Conservation (phyloP, 148 eudicot genomes). For the Persicaria maculosa region DNA sequence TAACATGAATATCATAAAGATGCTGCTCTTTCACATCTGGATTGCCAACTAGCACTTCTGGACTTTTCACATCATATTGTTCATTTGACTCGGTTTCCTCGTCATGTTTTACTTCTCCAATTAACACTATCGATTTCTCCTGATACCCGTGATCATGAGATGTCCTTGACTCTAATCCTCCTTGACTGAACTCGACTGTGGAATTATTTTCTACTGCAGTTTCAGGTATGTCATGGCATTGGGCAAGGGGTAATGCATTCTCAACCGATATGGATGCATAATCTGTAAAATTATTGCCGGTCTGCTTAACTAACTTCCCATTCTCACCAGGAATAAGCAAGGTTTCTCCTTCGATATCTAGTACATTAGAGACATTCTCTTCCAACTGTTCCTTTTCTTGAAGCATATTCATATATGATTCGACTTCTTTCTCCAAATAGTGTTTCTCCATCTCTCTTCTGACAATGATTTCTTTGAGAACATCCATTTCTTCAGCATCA, state of each 20-base stretch:
- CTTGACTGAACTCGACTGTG: constrained; percentile 2
- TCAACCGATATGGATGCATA: constrained; percentile 21
- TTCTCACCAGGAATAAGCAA: constrained; percentile 35
- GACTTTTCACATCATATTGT: constrained; percentile 15
- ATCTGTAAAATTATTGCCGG: constrained; percentile 14
- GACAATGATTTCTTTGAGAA: constrained; percentile 76
- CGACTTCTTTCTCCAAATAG: constrained; percentile 79
- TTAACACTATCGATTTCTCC: constrained; percentile 19
- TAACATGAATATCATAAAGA: constrained; percentile 69
- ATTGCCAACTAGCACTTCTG: constrained; percentile 14
- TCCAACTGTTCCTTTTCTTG: constrained; percentile 33
- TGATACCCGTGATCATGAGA: constrained; percentile 14
- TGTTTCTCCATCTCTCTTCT: constrained; percentile 75
- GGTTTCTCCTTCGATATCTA: constrained; percentile 22
- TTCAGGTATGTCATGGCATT: background rate
- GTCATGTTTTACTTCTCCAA: constrained; percentile 20
- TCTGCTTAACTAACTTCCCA: constrained; percentile 17
- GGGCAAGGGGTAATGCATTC: constrained; percentile 3
- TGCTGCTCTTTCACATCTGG: constrained; percentile 23
- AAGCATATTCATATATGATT: constrained; percentile 52
- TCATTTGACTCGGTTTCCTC: constrained; percentile 15
- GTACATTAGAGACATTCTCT: constrained; percentile 14
- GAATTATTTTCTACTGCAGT: background rate
- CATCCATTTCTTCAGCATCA: constrained; percentile 91
- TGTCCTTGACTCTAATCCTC: constrained; percentile 3